Evolutionary conservation across 139 green algal genomes (phyloP), one percentile per base, ranked within the genome.

Genomic region (Picochlorum sp.): DNA sequence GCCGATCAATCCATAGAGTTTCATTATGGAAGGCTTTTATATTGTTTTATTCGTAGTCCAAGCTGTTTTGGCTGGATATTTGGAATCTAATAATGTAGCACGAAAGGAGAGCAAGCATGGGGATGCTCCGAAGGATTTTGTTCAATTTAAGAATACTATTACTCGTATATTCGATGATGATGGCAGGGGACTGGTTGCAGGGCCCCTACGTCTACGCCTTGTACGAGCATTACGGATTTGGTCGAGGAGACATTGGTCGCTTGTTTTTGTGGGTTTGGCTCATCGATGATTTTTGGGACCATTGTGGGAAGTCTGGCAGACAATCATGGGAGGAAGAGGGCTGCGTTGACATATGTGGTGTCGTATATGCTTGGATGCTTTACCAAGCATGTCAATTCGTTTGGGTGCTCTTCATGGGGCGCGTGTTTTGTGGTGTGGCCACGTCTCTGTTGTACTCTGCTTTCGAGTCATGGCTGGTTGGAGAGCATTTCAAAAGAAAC

Each of bases 151-250:
- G 4, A 91, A 86, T 67, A 97, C 61, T 98, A 98, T 66, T 97
- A 26, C 5, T 94, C 0, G 90, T 98, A 1, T 98, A 97, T 74
- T 84, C 76, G 23, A 69, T 98, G 9, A 95, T 96, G 84, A 98
- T 98, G 92, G 88, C 87, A n/a, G 89, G 89, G 7, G 93, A 98
- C 69, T 98, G 93, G 93, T 79, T 98, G 54, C 93, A 98, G 58
- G 93, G 93, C 2, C 93, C 93, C 0, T 97, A 98, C 74, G 90
- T 98, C 16, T 98, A 98, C 65, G 88, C 89, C 3, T 78, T 98
- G 62, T 98, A 98, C 57, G 70, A 95, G 71, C 78, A 95, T 72
- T 98, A 98, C 57, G 88, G 86, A n/a, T 96, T 86, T 57, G 70
- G 67, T 50, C 65, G 55, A 57, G 85, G 70, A 8, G 87, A 95